Conservation (phyloP, 2,329 filamentous ascomycete species). For the Penicillium sp. region DNA sequence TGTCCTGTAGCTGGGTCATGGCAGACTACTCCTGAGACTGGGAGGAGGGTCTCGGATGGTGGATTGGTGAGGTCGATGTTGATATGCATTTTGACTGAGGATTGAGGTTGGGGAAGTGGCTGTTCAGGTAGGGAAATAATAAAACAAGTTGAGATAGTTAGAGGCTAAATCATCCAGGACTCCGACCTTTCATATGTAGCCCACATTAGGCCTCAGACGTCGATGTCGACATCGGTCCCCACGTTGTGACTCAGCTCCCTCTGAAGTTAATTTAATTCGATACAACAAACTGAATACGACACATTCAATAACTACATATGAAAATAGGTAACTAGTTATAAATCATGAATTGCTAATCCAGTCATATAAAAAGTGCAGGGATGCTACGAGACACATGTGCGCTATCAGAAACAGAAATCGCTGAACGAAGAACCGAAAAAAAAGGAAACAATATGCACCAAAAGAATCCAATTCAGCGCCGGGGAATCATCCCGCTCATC, state of each 20-base stretch:
- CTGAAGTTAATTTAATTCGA: background rate
- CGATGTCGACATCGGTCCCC: background rate
- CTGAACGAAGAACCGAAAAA: background rate
- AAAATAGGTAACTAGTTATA: background rate
- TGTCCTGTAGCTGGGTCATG: conserved; percentile 2
- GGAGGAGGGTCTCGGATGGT: conserved; percentile 7
- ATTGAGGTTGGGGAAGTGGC: background rate
- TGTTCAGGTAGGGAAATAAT: background rate
- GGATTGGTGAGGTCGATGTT: background rate
- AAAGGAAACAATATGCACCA: background rate
- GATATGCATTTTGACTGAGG: conserved; percentile 3
- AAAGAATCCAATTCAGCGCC: conserved; percentile 21
- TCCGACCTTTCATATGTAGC: background rate
- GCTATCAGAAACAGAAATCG: conserved; percentile 6
- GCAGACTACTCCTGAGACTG: background rate
- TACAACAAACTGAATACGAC: background rate
- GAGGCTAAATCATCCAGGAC: background rate
- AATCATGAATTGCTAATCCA: background rate
- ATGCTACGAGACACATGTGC: conserved; percentile 8
- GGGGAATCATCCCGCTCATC: conserved; percentile 45
- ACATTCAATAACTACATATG: background rate
- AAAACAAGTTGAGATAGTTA: background rate
- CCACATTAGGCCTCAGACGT: background rate
- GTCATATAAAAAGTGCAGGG: conserved; percentile 1
- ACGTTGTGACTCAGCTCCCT: conserved; percentile 1